Base-by-base conservation (phyloP, 1,139 yeast genomes). In the Hemisphaericaspora lyxosophila region DNA sequence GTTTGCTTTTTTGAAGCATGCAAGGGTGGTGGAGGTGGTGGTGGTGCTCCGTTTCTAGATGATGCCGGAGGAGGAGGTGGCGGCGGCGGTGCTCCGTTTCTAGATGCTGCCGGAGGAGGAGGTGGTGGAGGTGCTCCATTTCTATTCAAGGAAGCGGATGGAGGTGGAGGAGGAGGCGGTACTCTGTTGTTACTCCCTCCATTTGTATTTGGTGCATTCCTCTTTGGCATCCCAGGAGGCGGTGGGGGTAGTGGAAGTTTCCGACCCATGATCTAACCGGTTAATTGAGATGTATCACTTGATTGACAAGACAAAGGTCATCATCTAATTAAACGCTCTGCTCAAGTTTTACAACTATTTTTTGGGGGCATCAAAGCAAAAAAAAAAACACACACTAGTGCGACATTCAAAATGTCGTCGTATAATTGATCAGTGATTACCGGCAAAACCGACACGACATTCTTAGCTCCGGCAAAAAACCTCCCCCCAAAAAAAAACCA, bases 211-310 rank as follows among this genome's bases (percentile, higher is more conserved):
- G 36, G 28, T 4, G 18, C 17, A 11, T 8, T 20, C 7, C 2
- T 8, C 5, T 20, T 20, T 8, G 16, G 34, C 17, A 43, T 24
- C 9, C 53, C 54, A 8, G 59, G 59, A 7, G 64, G 61, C 7
- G 62, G 64, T 9, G 64, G 64, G 3, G 66, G 66, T 9, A 64
- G 64, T 5, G 62, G 64, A 41, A 55, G 46, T 35, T 56, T 52
- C 20, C 57, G 55, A 31, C 57, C 62, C 64, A 60, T 58, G 11
- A 20, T 20, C 11, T 8, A 20, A 8, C 11, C 7, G 7, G 23
- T 18, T 11, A 3, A 27, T 15, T 18, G 20, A 9, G 4, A 11
- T 20, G 14, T 11, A 15, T 16, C 12, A 13, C 20, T 31, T 14
- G 34, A 24, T 20, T 16, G 24, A 13, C 24, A 9, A 29, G 24